A percentile compares a stretch with the other conserved stretches of the same genome.
Conservation (phyloP, 768 basidiomycete genomes). For the Psilocybe cyanescens region DNA sequence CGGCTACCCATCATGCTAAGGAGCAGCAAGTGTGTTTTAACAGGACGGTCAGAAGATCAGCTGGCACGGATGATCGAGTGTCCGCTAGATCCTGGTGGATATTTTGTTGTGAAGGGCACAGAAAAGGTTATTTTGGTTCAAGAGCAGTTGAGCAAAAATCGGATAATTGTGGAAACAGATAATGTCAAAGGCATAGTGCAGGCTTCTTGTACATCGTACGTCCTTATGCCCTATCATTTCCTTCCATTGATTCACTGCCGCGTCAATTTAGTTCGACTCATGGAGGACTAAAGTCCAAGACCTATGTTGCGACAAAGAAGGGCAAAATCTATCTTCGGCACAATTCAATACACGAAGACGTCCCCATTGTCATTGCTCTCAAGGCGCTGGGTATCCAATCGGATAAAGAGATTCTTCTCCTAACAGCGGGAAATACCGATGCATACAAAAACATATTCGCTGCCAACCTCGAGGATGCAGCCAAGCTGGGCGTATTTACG, state of each 20-base stretch:
- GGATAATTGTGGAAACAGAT: constrained; percentile 98
- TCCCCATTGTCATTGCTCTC: constrained; percentile 94
- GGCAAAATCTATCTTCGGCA: constrained; percentile 95
- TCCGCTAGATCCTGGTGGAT: constrained; percentile 98
- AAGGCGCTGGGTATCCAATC: constrained; percentile 97
- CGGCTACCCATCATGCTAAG: constrained; percentile 95
- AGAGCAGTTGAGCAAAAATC: constrained; percentile 98
- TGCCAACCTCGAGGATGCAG: constrained; percentile 91
- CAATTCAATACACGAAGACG: constrained; percentile 96
- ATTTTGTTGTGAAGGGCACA: constrained; percentile 98
- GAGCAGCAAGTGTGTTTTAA: constrained; percentile 92
- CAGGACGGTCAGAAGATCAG: constrained; percentile 74
- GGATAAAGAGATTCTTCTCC: constrained; percentile 95
- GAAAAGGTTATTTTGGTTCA: constrained; percentile 99
- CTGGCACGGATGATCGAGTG: constrained; percentile 97
- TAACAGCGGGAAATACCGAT: constrained; percentile 92
- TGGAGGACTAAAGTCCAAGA: constrained; percentile 92
- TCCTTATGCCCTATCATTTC: constrained; percentile 18
- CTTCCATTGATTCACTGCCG: constrained; percentile 5
- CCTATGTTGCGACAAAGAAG: constrained; percentile 95
- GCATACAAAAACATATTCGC: constrained; percentile 87
- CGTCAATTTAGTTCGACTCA: constrained; percentile 65
- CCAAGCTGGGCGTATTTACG: constrained; percentile 89
- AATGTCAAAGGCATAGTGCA: constrained; percentile 87
- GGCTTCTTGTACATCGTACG: constrained; percentile 95